These are phyloP conservation scores for Berberis thunbergii DNA, from an alignment of 164 flowering plant species.

Conservation along the genomic window DNA sequence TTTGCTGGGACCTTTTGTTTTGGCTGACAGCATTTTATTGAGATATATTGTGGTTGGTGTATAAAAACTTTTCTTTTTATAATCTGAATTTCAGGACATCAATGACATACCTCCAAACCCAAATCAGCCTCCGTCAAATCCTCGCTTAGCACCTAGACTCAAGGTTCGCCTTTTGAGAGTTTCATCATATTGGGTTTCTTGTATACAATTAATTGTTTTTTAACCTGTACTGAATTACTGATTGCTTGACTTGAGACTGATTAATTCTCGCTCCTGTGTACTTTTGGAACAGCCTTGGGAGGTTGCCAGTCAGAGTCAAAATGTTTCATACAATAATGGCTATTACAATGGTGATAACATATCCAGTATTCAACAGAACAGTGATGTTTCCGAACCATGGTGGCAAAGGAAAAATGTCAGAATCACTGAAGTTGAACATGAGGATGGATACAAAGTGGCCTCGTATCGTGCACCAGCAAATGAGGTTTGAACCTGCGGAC, in stretches of 20 bases:
- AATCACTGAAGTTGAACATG: slow-evolving; percentile 56
- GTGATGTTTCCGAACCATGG: slow-evolving; percentile 44
- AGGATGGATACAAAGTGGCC: slow-evolving; percentile 23
- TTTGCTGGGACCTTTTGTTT: too few species aligned
- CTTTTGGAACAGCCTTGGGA: slow-evolving; percentile 74
- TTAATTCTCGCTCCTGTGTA: background rate
- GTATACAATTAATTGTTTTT: too few species aligned
- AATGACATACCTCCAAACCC: slow-evolving; percentile 92
- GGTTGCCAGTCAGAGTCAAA: slow-evolving; percentile 27
- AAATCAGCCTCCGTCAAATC: slow-evolving; percentile 70
- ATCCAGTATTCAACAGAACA: slow-evolving; percentile 26
- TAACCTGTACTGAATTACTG: too few species aligned
- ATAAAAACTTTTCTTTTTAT: slow-evolving; percentile 1
- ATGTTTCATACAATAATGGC: slow-evolving; percentile 28
- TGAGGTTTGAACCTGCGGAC: slow-evolving; percentile 40
- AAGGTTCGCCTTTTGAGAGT: slow-evolving; percentile 39
- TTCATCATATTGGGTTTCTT: background rate
- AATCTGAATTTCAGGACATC: slow-evolving; percentile 53
- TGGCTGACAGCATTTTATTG: background rate
- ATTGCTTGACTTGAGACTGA: too few species aligned
- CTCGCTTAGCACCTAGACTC: slow-evolving; percentile 59
- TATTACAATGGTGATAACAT: slow-evolving; percentile 25
- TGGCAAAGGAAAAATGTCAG: slow-evolving; percentile 51
- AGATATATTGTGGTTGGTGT: background rate
- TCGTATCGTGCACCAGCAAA: slow-evolving; percentile 15